Evolutionary conservation across 495 filamentous ascomycete genomes (phyloP).

Genomic region (Penicillium samsonianum): DNA sequence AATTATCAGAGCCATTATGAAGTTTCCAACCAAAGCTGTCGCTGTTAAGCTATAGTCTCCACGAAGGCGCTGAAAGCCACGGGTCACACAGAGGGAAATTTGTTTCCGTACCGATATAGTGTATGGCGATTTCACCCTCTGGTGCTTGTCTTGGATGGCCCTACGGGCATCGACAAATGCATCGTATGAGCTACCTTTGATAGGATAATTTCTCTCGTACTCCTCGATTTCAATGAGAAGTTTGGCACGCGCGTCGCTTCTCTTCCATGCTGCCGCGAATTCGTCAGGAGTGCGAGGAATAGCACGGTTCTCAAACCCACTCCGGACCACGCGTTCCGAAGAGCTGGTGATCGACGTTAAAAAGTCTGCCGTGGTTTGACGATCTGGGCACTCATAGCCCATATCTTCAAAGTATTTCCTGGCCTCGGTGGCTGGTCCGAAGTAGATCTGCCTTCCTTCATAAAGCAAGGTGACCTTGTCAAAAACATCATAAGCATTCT

Average conservation of each 20-base stretch:
- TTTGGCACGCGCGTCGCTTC: slow-evolving; percentile 47
- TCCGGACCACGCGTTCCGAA: slow-evolving; percentile 55
- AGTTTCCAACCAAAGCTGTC: slow-evolving; percentile 71
- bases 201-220: slow-evolving; percentile 29
- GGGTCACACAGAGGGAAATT: not conserved
- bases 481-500: slow-evolving; percentile 70
- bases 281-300: slow-evolving; percentile 68
- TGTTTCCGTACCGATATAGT: not conserved
- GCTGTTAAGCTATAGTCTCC: slow-evolving; percentile 35
- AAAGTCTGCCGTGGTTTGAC: slow-evolving; percentile 67
- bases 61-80: not conserved
- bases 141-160: not conserved
- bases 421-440: slow-evolving; percentile 55
- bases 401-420: slow-evolving; percentile 59
- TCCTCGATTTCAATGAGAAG: slow-evolving; percentile 47
- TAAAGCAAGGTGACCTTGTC: slow-evolving; percentile 63
- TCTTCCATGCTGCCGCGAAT: slow-evolving; percentile 60
- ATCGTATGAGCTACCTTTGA: slow-evolving; percentile 34
- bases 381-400: slow-evolving; percentile 57
- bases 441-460: slow-evolving; percentile 64
- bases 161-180: slow-evolving; percentile 46
- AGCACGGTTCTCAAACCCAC: slow-evolving; percentile 57
- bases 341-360: slow-evolving; percentile 69
- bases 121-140: not conserved
- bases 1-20: slow-evolving; percentile 74